Evolutionary conservation across 1,284 basidiomycete species (phyloP).

Genomic region (Fistulinella cinereoalba): DNA sequence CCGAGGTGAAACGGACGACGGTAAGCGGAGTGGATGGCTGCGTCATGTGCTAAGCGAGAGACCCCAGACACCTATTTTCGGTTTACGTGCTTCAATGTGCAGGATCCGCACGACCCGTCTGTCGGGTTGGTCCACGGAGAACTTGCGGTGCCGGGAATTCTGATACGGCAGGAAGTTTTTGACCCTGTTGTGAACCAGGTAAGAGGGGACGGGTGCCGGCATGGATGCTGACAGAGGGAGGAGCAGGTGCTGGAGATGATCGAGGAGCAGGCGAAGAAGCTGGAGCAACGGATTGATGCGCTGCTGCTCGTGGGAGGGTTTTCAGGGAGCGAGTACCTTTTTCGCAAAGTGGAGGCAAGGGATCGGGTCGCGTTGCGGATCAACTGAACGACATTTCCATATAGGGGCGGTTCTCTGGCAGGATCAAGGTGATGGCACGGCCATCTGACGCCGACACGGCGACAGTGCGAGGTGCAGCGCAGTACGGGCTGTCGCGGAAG

Average conservation of each 20-base stretch:
- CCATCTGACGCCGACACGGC: slow-evolving; percentile 82
- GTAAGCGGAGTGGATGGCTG: slow-evolving; percentile 37
- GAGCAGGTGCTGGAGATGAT: slow-evolving; percentile 69
- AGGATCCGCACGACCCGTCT: slow-evolving; percentile 69
- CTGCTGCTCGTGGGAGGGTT: slow-evolving; percentile 83
- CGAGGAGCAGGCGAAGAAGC: slow-evolving; percentile 64
- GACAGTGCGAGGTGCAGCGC: slow-evolving; percentile 76
- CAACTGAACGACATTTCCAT: slow-evolving; percentile 7
- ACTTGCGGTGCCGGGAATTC: slow-evolving; percentile 71
- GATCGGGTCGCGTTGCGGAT: slow-evolving; percentile 5
- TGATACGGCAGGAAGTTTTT: slow-evolving; percentile 74
- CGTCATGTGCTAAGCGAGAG: slow-evolving; percentile 8
- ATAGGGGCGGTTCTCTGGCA: slow-evolving; percentile 60
- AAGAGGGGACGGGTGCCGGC: slow-evolving; percentile 21
- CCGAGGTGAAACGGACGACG: slow-evolving; percentile 67
- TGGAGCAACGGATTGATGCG: slow-evolving; percentile 69
- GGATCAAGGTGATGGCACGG: slow-evolving; percentile 69
- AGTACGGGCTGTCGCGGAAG: slow-evolving; percentile 74
- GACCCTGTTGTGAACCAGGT: slow-evolving; percentile 78
- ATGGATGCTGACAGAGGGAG: slow-evolving; percentile 12
- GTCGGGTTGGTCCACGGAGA: slow-evolving; percentile 78
- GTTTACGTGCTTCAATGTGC: slow-evolving; percentile 78
- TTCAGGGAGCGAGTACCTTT: slow-evolving; percentile 77
- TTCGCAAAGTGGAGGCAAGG: slow-evolving; percentile 66
- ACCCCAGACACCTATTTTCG: slow-evolving; percentile 70